Percentiles rank a stretch among this genome's conserved stretches.
Evolutionary conservation across 2,329 filamentous ascomycete genomes (phyloP).

Genomic region (Ophiostoma angusticollis): DNA sequence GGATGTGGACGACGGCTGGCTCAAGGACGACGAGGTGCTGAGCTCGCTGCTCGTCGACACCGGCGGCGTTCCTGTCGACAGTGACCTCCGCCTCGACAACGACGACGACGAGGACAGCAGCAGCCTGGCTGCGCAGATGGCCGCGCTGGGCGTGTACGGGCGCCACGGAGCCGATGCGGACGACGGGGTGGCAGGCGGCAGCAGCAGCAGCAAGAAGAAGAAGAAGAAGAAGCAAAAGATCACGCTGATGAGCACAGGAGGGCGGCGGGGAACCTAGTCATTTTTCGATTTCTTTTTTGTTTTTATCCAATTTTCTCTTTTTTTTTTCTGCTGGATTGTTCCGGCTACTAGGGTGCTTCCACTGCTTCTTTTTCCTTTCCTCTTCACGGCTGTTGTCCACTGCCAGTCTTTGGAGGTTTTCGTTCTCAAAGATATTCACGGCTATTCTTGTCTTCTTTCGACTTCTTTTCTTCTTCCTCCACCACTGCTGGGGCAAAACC

Average conservation of each 20-base stretch:
- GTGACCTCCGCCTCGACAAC: slow-evolving; percentile 69
- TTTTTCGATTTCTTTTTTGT: neutral
- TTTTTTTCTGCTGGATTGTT: neutral
- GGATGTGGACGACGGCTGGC: slow-evolving; percentile 43
- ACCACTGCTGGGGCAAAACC: too few relatives aligned
- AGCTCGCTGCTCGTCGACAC: neutral
- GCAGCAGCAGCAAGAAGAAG: slow-evolving; percentile 29
- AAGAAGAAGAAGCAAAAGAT: slow-evolving; percentile 65
- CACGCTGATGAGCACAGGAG: slow-evolving; percentile 56
- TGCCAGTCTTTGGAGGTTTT: too few relatives aligned
- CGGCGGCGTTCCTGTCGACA: slow-evolving; percentile 33
- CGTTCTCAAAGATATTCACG: neutral
- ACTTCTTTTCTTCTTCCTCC: too few relatives aligned
- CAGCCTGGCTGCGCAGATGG: slow-evolving; percentile 41
- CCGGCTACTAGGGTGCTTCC: neutral
- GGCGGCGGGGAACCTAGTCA: slow-evolving; percentile 28
- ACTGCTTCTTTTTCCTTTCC: neutral
- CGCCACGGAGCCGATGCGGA: slow-evolving; percentile 13
- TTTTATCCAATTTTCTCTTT: neutral
- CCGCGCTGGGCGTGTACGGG: slow-evolving; percentile 34
- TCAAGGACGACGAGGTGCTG: slow-evolving; percentile 5
- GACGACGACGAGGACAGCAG: slow-evolving; percentile 32
- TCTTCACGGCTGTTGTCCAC: too few relatives aligned
- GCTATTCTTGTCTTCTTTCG: too few relatives aligned
- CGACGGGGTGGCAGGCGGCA: slow-evolving; percentile 8